A percentile compares a stretch with the other conserved stretches of the same genome.
These are phyloP conservation scores for Brettanomyces anomalus DNA, from an alignment of 805 yeast species.

Conservation along the genomic window DNA sequence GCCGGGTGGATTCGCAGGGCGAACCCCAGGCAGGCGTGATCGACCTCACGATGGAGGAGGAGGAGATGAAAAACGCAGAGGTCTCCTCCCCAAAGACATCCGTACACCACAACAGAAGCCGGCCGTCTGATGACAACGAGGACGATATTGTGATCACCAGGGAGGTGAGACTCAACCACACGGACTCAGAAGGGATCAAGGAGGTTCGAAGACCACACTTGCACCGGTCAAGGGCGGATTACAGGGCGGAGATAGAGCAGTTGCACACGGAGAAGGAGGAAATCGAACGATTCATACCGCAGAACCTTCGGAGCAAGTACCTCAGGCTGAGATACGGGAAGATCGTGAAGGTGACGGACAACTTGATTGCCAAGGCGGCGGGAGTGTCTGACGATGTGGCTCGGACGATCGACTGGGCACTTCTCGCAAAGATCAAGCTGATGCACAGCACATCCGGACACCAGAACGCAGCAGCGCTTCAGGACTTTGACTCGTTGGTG, in stretches of 20 bases:
- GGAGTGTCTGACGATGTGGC: background rate
- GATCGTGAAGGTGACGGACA: background rate
- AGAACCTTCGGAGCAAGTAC: background rate
- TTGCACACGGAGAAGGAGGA: background rate
- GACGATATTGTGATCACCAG: slow-evolving; percentile 3
- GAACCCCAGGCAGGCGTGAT: no score
- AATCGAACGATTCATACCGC: background rate
- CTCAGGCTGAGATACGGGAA: background rate
- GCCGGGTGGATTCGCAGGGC: no score
- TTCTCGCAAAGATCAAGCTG: background rate
- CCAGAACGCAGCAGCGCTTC: background rate
- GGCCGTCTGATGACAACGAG: slow-evolving; percentile 1
- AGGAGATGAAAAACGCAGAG: no score
- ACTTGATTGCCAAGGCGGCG: background rate
- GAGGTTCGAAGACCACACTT: background rate
- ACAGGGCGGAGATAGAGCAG: no score
- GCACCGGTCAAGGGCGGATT: no score
- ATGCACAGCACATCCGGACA: background rate
- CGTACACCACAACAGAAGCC: no score
- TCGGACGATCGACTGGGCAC: background rate
- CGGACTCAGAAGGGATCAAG: background rate
- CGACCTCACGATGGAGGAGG: no score
- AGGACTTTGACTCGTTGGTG: background rate
- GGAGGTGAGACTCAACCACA: slow-evolving; percentile 1
- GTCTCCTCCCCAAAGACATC: no score